These are phyloP conservation scores for Mycena crocata DNA, from an alignment of 768 basidiomycete genomes.

Conservation along the genomic window DNA sequence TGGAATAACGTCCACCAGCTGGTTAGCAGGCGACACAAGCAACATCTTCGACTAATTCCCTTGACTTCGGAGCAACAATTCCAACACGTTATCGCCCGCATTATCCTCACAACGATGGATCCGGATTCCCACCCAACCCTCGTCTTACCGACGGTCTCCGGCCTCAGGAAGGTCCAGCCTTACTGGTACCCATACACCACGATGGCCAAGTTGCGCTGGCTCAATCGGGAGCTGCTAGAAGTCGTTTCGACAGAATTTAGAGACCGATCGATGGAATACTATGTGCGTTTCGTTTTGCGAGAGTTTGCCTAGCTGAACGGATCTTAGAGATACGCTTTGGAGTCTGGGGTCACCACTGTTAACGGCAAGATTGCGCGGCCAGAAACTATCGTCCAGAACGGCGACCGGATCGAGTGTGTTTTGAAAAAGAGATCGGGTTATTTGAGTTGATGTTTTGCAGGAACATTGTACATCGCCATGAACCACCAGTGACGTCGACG, in stretches of 20 bases:
- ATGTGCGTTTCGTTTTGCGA: slow-evolving; percentile 67
- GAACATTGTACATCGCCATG: slow-evolving; percentile 96
- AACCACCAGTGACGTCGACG: slow-evolving; percentile 91
- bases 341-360: slow-evolving; percentile 94
- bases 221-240: slow-evolving; percentile 88
- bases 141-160: slow-evolving; percentile 45
- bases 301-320: slow-evolving; percentile 11
- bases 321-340: slow-evolving; percentile 68
- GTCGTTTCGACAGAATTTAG: slow-evolving; percentile 95
- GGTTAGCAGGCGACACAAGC: slow-evolving; percentile 19
- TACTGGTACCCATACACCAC: slow-evolving; percentile 96
- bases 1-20: slow-evolving; percentile 23
- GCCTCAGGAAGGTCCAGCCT: slow-evolving; percentile 83
- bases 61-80: slow-evolving; percentile 67
- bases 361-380: slow-evolving; percentile 90
- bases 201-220: slow-evolving; percentile 93
- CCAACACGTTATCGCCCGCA: slow-evolving; percentile 62
- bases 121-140: slow-evolving; percentile 46
- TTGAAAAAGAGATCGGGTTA: slow-evolving; percentile 11
- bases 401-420: slow-evolving; percentile 90
- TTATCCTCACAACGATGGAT: slow-evolving; percentile 64
- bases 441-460: slow-evolving; percentile 51
- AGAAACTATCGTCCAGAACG: slow-evolving; percentile 82
- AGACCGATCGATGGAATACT: slow-evolving; percentile 94
- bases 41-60: slow-evolving; percentile 50